Evolutionary conservation across 2,329 filamentous ascomycete species (phyloP).

Genomic region (Fusarium pininemorale): DNA sequence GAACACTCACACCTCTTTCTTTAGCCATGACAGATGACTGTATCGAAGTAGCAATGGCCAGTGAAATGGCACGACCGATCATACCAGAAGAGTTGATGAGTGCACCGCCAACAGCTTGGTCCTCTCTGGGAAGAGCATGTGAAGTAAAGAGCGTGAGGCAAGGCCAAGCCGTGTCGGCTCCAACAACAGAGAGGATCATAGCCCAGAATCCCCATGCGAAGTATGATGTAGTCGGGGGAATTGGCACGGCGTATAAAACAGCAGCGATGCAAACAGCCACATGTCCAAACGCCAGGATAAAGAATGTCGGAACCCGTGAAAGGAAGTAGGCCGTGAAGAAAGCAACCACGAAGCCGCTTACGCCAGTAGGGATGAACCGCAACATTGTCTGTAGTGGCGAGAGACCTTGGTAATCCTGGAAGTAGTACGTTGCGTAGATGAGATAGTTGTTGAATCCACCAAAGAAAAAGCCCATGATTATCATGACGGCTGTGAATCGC

Average conservation of each 20-base stretch:
- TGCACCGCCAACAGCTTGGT: slow-evolving; percentile 74
- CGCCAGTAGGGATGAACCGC: slow-evolving; percentile 73
- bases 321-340: slow-evolving; percentile 65
- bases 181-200: slow-evolving; percentile 72
- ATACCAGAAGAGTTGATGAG: slow-evolving; percentile 74
- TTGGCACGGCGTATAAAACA: slow-evolving; percentile 71
- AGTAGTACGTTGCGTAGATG: slow-evolving; percentile 75
- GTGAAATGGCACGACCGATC: slow-evolving; percentile 70
- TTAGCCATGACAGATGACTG: slow-evolving; percentile 69
- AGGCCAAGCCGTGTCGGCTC: slow-evolving; percentile 74
- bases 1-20: slow-evolving; percentile 54
- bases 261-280: slow-evolving; percentile 63
- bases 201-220: slow-evolving; percentile 74
- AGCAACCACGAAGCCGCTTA: slow-evolving; percentile 66
- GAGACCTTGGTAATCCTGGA: slow-evolving; percentile 72
- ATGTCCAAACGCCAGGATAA: slow-evolving; percentile 67
- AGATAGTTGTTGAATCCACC: slow-evolving; percentile 74
- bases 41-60: slow-evolving; percentile 71
- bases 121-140: slow-evolving; percentile 66
- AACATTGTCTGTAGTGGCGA: slow-evolving; percentile 72
- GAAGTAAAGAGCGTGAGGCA: slow-evolving; percentile 73
- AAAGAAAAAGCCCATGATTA: slow-evolving; percentile 74
- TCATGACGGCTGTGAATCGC: slow-evolving; percentile 69
- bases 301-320: slow-evolving; percentile 64
- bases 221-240: slow-evolving; percentile 68